Evolutionary conservation across 352 stramenopile species (phyloP).

Genomic region (Phytophthora meadii): DNA sequence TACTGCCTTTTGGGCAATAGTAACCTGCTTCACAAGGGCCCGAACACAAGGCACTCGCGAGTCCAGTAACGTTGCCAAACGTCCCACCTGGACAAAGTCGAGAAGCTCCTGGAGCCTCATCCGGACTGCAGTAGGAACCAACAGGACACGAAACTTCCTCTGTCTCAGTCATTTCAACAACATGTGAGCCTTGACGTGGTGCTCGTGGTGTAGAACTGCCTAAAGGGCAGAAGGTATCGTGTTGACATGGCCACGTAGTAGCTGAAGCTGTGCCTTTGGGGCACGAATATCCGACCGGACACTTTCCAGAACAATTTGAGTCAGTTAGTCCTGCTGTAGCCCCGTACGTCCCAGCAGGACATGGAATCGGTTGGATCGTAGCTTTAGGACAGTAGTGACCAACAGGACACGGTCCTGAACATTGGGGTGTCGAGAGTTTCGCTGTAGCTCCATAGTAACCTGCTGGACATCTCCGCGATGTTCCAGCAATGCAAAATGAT

Average conservation of each 20-base stretch:
- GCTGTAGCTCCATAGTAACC: conserved; percentile 53
- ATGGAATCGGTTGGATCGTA: conserved; percentile 38
- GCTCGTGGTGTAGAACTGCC: conserved; percentile 32
- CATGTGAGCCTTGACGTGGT: conserved; percentile 34
- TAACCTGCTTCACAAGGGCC: conserved; percentile 61
- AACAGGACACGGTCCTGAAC: conserved; percentile 56
- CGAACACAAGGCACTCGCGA: conserved; percentile 53
- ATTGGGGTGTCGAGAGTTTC: conserved; percentile 37
- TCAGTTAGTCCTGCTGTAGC: conserved; percentile 40
- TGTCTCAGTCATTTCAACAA: conserved; percentile 23
- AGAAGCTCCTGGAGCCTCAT: conserved; percentile 33
- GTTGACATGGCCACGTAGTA: conserved; percentile 46
- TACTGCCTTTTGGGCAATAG: conserved; percentile 65
- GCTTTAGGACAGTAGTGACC: conserved; percentile 66
- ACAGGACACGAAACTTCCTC: conserved; percentile 40
- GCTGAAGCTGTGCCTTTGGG: conserved; percentile 55
- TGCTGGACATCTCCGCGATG: conserved; percentile 47
- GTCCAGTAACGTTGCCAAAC: conserved; percentile 55
- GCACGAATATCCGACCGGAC: conserved; percentile 69
- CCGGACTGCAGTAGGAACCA: conserved; percentile 59
- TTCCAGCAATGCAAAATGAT: conserved; percentile 66
- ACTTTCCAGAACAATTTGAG: conserved; percentile 64
- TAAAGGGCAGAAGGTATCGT: conserved; percentile 24
- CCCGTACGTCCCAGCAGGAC: conserved; percentile 68
- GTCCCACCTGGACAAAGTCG: conserved; percentile 64